phyloP scores from a whole-genome alignment of 306 rosid genomes.

The Lathyrus aphaca region DNA sequence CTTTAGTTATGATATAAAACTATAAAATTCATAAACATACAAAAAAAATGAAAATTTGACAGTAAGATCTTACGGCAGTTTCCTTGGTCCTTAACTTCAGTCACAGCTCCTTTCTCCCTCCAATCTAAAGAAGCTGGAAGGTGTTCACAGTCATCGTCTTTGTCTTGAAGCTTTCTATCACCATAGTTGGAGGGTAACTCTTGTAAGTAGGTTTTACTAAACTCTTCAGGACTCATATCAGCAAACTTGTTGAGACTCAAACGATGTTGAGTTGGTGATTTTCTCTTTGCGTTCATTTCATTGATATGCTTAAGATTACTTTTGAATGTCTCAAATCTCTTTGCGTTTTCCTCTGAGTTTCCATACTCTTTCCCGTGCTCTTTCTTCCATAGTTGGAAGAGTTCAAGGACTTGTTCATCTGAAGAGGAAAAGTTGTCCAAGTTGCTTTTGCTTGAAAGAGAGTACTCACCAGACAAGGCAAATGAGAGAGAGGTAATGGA shows the following conservation, averaged over 20 bases:
- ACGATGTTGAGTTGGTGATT: constrained; percentile 28
- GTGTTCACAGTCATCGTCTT: constrained; percentile 38
- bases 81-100: constrained; percentile 63
- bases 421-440: constrained; percentile 36
- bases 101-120: constrained; percentile 61
- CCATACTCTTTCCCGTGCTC: constrained; percentile 54
- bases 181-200: constrained; percentile 33
- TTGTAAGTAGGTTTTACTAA: constrained; percentile 38
- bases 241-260: constrained; percentile 69
- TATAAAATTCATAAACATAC: background rate
- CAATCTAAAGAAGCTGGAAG: constrained; percentile 64
- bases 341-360: constrained; percentile 46
- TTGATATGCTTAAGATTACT: constrained; percentile 52
- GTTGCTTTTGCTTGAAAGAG: background rate
- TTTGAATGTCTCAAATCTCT: constrained; percentile 51
- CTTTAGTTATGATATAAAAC: background rate
- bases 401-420: constrained; percentile 49
- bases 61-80: constrained; percentile 52
- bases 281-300: constrained; percentile 53
- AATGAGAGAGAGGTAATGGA: constrained; percentile 40
- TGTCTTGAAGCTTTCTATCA: background rate
- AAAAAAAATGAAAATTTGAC: background rate
- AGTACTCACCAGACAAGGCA: constrained; percentile 35
- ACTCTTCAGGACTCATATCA: constrained; percentile 64
- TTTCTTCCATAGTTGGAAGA: constrained; percentile 58